Evolutionary conservation across 768 basidiomycete species (phyloP), one percentile per base, ranked within the genome.

Genomic region (Flagelloscypha sp.): DNA sequence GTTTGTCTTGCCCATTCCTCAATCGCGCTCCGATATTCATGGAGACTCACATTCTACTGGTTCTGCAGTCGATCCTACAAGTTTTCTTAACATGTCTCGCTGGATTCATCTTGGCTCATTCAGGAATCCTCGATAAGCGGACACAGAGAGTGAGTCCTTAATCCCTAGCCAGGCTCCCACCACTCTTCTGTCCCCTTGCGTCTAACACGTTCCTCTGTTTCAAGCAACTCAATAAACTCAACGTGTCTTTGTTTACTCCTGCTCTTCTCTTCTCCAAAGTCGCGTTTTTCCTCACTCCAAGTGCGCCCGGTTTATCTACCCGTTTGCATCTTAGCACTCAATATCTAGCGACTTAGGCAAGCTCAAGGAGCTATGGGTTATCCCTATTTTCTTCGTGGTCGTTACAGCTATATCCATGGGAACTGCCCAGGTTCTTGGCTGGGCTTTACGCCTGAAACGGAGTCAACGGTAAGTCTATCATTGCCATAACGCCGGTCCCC

Each of bases 201-300:
- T 36, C 20, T 16, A 24, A 30, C 27, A 46, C 27, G 17, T 16
- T 22, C n/a, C 6, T 17, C 16, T 17, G 30, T 25, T n/a, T 11
- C 48, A n/a, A 85, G 84, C 73, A 77, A 72, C 61, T 88, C 13
- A 89, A 88, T 48, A 67, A 73, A 15, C 61, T 94, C 35, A 94
- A 93, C 55, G 77, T 94, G 16, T 84, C 84, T 0, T 73, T 97
- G 21, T 95, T 97, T 61, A 88, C 85, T 0, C 84, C 86, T 0
- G 80, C 84, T 0, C 73, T 93, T 5, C 65, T 94, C 21, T 93
- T 94, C 60, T 90, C 86, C 9, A 98, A 95, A 61, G 90, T 98
- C 15, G 94, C 93, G 0, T 94, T 93, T 62, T 87, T 84, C 54
- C 57, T 92, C 27, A 76, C 83, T 0, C 90, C 93, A 53, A 74